phyloP scores from a whole-genome alignment of 257 asterid species.

The Cinchona pubescens region DNA sequence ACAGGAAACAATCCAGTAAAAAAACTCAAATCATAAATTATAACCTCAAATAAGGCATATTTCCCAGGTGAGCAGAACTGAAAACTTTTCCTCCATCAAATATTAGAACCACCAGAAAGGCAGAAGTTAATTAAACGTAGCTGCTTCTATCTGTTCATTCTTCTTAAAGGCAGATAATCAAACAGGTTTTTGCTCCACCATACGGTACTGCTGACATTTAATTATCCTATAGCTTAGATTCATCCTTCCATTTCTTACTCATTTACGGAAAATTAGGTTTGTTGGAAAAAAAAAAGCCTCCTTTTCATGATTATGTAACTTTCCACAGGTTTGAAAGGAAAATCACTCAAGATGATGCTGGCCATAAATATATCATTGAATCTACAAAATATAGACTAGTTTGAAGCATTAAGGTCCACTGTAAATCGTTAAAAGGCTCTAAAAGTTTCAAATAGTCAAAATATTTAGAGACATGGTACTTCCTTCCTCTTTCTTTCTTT shows the following conservation, averaged over 20 bases:
- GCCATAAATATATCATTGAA: neutral
- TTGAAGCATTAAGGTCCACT: neutral
- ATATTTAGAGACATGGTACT: too few species aligned
- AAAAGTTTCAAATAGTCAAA: too few species aligned
- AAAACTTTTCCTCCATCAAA: neutral
- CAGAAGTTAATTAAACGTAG: neutral
- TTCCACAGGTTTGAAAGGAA: neutral
- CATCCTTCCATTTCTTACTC: neutral
- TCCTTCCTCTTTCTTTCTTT: too few species aligned
- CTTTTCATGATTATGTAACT: neutral
- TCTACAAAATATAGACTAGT: neutral
- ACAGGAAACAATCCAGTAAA: neutral
- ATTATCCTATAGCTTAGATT: neutral
- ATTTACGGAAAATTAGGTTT: neutral
- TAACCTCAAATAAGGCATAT: neutral
- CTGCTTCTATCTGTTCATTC: neutral
- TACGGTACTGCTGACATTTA: neutral
- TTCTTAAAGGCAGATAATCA: slow-evolving; percentile 1
- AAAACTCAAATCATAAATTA: neutral
- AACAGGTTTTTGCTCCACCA: neutral
- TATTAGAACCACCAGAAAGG: neutral
- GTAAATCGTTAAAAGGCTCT: neutral
- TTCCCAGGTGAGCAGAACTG: neutral
- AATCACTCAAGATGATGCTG: neutral
- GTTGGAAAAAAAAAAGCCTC: neutral